A percentile compares a stretch with the other conserved stretches of the same genome.
Conservation (phyloP, 2,329 filamentous ascomycete species). For the Aspergillus sp. region DNA sequence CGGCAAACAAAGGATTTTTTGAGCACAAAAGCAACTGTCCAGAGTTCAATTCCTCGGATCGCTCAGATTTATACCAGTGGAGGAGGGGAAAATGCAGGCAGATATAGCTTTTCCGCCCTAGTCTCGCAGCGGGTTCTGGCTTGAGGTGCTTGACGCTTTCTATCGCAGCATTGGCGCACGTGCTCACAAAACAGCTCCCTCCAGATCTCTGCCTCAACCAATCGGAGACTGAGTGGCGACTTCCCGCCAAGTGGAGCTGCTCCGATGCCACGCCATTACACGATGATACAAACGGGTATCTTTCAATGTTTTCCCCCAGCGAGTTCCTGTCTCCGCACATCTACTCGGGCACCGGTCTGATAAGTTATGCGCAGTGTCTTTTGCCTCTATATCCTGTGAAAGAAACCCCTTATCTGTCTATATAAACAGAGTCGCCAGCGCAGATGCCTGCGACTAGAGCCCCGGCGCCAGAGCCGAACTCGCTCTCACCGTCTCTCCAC, state of each 20-base stretch:
- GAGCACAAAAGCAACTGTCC: neutral
- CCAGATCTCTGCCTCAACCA: neutral
- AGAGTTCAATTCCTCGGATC: neutral
- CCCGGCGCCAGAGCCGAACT: slow-evolving; percentile 10
- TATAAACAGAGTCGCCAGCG: neutral
- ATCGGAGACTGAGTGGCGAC: neutral
- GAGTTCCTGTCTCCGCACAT: neutral
- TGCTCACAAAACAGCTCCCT: slow-evolving; percentile 4
- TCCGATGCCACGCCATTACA: neutral
- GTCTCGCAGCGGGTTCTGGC: slow-evolving; percentile 1
- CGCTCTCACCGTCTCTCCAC: slow-evolving; percentile 36
- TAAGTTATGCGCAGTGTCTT: neutral
- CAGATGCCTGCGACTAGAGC: neutral
- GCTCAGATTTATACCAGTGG: neutral
- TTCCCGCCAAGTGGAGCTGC: neutral
- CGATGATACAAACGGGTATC: neutral
- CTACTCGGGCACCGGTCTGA: neutral
- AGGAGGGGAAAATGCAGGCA: slow-evolving; percentile 2
- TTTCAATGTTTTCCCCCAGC: neutral
- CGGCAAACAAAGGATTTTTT: neutral
- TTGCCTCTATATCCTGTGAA: neutral
- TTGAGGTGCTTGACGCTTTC: slow-evolving; percentile 6
- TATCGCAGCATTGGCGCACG: slow-evolving; percentile 14
- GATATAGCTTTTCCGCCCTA: slow-evolving; percentile 9
- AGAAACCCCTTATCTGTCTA: neutral